Evolutionary conservation across 2,329 filamentous ascomycete species (phyloP).

Genomic region (Penicillium sumatraense): DNA sequence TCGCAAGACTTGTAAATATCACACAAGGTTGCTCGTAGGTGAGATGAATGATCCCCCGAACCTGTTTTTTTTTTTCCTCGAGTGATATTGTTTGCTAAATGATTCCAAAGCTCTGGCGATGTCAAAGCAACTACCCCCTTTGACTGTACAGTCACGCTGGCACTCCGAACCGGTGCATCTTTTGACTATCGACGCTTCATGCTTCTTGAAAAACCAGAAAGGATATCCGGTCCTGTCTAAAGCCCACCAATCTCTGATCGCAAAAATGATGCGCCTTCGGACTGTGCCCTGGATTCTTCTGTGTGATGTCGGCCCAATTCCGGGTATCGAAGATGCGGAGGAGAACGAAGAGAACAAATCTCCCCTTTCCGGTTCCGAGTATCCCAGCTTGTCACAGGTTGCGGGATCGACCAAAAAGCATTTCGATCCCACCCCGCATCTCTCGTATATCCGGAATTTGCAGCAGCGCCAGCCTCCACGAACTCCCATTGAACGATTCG

Average conservation of each 20-base stretch:
- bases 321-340: constrained; percentile 46
- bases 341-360: constrained; percentile 21
- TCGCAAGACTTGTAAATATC: constrained; percentile 83
- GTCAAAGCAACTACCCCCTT: constrained; percentile 62
- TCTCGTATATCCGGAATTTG: constrained; percentile 82
- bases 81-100: constrained; percentile 17
- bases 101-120: constrained; percentile 57
- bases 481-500: constrained; percentile 67
- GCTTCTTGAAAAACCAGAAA: constrained; percentile 63
- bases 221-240: constrained; percentile 64
- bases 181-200: constrained; percentile 56
- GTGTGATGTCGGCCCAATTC: constrained; percentile 61
- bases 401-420: constrained; percentile 54
- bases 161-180: constrained; percentile 66
- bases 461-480: constrained; percentile 77
- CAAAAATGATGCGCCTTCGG: constrained; percentile 61
- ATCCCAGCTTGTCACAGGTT: constrained; percentile 74
- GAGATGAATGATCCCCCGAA: constrained; percentile 47
- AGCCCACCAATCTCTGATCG: constrained; percentile 61
- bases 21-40: constrained; percentile 80
- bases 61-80: not conserved
- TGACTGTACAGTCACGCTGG: constrained; percentile 63
- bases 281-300: constrained; percentile 65
- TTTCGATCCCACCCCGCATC: constrained; percentile 65
- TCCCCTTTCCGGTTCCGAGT: constrained; percentile 45